Percentiles rank a stretch among this genome's conserved stretches.
phyloP scores from a whole-genome alignment of 352 stramenopile species.

The Pythium phragmiticola region DNA sequence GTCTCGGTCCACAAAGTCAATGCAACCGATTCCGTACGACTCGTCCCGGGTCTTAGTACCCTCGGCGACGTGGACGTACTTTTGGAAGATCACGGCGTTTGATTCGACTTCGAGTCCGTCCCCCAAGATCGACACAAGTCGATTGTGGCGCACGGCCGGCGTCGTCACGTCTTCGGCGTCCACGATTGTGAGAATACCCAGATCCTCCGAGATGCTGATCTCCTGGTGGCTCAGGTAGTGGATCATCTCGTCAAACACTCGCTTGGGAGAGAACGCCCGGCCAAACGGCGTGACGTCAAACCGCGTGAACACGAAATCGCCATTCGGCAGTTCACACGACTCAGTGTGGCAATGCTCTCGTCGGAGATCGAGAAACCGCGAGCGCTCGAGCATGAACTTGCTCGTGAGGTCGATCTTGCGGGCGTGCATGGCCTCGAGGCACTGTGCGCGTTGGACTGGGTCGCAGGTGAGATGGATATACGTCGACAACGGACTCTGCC shows the following conservation, averaged over 20 bases:
- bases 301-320: constrained; percentile 24
- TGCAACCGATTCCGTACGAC: constrained; percentile 11
- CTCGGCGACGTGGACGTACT: constrained; percentile 7
- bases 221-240: constrained; percentile 23
- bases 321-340: constrained; percentile 12
- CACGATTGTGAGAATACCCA: constrained; percentile 24
- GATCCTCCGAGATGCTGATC: constrained; percentile 27
- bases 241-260: constrained; percentile 21
- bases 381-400: constrained; percentile 17
- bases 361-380: constrained; percentile 17
- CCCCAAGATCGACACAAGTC: constrained; percentile 13
- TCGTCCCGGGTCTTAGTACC: background rate
- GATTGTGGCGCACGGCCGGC: constrained; percentile 12
- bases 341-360: constrained; percentile 19
- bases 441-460: background rate
- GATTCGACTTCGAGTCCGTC: constrained; percentile 24
- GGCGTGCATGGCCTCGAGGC: constrained; percentile 3
- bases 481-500: constrained; percentile 11
- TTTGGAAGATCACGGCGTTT: constrained; percentile 16
- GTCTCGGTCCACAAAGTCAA: constrained; percentile 42
- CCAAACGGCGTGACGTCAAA: constrained; percentile 26
- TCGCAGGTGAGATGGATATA: constrained; percentile 21
- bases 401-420: constrained; percentile 13
- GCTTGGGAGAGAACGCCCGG: background rate
- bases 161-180: constrained; percentile 20